Evolutionary conservation across 176 grass and related monocot genomes (phyloP).

Genomic region (Triticum turgidum): DNA sequence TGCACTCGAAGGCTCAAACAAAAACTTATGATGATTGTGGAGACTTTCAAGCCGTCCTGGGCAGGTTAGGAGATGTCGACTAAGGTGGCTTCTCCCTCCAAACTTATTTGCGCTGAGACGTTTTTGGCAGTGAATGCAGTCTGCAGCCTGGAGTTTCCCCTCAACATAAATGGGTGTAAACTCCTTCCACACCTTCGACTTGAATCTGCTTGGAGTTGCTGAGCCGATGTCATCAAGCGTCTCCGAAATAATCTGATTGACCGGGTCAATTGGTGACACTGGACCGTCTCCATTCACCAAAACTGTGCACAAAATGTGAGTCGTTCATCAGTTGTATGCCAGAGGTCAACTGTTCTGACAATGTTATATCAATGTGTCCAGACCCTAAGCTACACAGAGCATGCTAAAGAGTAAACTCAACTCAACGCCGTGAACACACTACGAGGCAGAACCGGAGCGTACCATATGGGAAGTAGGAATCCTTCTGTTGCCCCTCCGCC

Average conservation of each 20-base stretch:
- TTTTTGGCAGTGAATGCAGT: constrained; percentile 49
- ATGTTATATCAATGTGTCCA: background rate
- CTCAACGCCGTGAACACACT: background rate
- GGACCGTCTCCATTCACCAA: constrained; percentile 26
- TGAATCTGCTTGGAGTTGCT: constrained; percentile 49
- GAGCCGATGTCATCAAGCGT: constrained; percentile 29
- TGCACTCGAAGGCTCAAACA: constrained; percentile 16
- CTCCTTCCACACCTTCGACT: constrained; percentile 60
- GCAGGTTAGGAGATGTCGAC: constrained; percentile 50
- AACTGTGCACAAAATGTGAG: constrained; percentile 25
- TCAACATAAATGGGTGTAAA: constrained; percentile 41
- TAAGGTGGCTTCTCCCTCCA: constrained; percentile 61
- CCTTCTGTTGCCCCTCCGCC: constrained; percentile 27
- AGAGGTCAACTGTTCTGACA: background rate
- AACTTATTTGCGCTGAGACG: constrained; percentile 57
- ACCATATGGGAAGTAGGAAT: constrained; percentile 50
- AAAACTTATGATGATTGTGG: constrained; percentile 9
- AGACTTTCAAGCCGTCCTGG: constrained; percentile 30
- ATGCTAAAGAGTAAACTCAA: background rate
- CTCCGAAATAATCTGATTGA: constrained; percentile 18
- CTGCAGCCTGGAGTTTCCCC: constrained; percentile 47
- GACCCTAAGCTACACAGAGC: constrained; percentile 17
- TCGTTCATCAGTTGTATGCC: background rate
- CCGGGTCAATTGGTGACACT: constrained; percentile 26
- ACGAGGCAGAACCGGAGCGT: background rate